These are phyloP conservation scores for Acacia confusa DNA, from an alignment of 306 rosid species.

Conservation along the genomic window DNA sequence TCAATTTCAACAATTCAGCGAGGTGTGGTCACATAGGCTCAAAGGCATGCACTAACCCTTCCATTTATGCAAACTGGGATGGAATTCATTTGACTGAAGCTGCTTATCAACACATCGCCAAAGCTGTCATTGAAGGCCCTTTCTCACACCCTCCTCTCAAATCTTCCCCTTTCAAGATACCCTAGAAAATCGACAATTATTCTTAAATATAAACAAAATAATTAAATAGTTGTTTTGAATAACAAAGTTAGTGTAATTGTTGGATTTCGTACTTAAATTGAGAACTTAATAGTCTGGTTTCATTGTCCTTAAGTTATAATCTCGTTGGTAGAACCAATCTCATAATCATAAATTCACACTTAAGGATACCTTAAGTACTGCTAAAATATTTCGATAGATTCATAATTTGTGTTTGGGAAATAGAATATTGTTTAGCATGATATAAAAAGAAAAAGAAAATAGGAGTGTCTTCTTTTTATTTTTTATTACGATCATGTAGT, in stretches of 20 bases:
- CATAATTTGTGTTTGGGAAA: too few relatives aligned
- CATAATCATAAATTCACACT: too few relatives aligned
- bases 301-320: too few relatives aligned
- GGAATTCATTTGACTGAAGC: slow-evolving; percentile 56
- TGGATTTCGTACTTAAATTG: too few relatives aligned
- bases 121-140: slow-evolving; percentile 44
- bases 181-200: neutral
- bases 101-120: slow-evolving; percentile 39
- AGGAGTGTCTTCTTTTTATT: too few relatives aligned
- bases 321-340: too few relatives aligned
- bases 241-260: neutral
- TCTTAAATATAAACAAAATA: neutral
- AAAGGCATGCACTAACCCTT: slow-evolving; percentile 49
- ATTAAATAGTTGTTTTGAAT: neutral
- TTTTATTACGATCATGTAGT: too few relatives aligned
- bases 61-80: slow-evolving; percentile 57
- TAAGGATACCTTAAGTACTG: too few relatives aligned
- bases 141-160: slow-evolving; percentile 48
- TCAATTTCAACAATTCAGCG: slow-evolving; percentile 59
- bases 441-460: too few relatives aligned
- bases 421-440: too few relatives aligned
- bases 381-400: too few relatives aligned
- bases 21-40: slow-evolving; percentile 56
- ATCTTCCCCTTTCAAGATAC: slow-evolving; percentile 23
- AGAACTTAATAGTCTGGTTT: too few relatives aligned